Base-by-base conservation (phyloP, 2,329 filamentous ascomycete species). In the Stagonosporopsis rhizophila region DNA sequence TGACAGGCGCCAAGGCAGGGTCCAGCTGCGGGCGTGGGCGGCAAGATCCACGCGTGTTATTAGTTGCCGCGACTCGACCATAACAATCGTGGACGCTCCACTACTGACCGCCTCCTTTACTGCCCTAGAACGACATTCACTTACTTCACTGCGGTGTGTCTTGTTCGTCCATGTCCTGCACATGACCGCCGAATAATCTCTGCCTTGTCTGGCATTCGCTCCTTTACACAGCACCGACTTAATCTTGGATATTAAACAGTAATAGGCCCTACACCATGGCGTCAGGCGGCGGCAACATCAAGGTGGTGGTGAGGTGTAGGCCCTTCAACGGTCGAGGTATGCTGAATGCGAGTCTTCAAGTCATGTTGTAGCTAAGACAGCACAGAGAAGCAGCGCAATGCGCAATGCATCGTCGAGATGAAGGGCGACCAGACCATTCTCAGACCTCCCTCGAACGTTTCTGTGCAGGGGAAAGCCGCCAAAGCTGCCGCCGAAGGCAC, bases 351-450 rank as follows among this genome's bases (percentile, higher is more conserved):
- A 3, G n/a, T 22, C 12, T 11, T 27, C 9, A 14, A 6, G 0
- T 20, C 2, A 19, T 30, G 6, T 19, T 7, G 38, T 22, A 20
- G 23, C 67, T 75, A 42, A 73, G 55, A 17, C 28, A n/a, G 57
- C 65, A 59, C 74, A 96, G 92, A 97, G 85, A 89, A 89, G 73
- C 94, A 96, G 66, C 87, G 96, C 75, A 87, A 89, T 69, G 89
- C 95, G 84, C 92, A 91, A 93, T 96, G 93, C 82, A 96, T 99
- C 70, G 91, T 99, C 62, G 90, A 94, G 70, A 99, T 99, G 95
- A 91, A 95, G 82, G 91, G 85, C 66, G 87, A 86, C 78, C 95
- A 99, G 81, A 99, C 95, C 53, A 81, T 96, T 73, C 86, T 99
- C 62, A 87, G 83, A 25, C 86, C 90, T 53, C 92, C 94, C 12